A percentile compares a stretch with the other conserved stretches of the same genome.
These are phyloP conservation scores for Verticillium longisporum DNA, from an alignment of 2,329 filamentous ascomycete genomes.

Conservation along the genomic window DNA sequence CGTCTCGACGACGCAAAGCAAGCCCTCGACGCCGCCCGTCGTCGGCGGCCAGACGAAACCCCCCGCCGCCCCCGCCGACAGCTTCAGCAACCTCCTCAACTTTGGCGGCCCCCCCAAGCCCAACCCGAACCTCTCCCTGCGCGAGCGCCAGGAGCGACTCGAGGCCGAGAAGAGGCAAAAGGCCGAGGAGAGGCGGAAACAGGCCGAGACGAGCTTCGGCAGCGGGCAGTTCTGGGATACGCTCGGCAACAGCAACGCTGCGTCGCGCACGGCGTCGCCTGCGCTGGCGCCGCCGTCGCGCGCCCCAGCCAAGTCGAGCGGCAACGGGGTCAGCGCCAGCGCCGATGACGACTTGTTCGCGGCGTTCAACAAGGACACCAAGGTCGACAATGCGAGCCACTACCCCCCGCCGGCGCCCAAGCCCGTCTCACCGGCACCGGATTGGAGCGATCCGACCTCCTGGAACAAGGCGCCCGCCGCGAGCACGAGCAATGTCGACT, in stretches of 20 bases:
- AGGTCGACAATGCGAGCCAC: constrained; percentile 60
- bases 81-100: constrained; percentile 70
- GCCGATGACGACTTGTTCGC: constrained; percentile 61
- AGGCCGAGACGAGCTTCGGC: constrained; percentile 72
- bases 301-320: constrained; percentile 3
- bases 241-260: constrained; percentile 48
- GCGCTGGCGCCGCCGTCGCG: constrained; percentile 19
- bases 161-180: constrained; percentile 62
- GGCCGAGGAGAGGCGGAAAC: constrained; percentile 65
- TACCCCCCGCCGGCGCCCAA: constrained; percentile 50
- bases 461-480: constrained; percentile 31
- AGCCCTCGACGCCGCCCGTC: constrained; percentile 28
- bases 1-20: constrained; percentile 34
- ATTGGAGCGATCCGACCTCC: constrained; percentile 46
- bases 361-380: constrained; percentile 59
- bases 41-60: constrained; percentile 29
- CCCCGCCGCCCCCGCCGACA: constrained; percentile 50
- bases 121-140: constrained; percentile 66
- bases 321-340: constrained; percentile 22
- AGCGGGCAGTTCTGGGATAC: constrained; percentile 70
- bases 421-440: constrained; percentile 33
- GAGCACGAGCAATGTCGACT: background rate
- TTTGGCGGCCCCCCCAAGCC: constrained; percentile 50
- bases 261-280: constrained; percentile 40
- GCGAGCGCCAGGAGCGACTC: constrained; percentile 67